A percentile compares a stretch with the other conserved stretches of the same genome.
Evolutionary conservation across 805 yeast genomes (phyloP).

Genomic region (Candida arabinofermentans): DNA sequence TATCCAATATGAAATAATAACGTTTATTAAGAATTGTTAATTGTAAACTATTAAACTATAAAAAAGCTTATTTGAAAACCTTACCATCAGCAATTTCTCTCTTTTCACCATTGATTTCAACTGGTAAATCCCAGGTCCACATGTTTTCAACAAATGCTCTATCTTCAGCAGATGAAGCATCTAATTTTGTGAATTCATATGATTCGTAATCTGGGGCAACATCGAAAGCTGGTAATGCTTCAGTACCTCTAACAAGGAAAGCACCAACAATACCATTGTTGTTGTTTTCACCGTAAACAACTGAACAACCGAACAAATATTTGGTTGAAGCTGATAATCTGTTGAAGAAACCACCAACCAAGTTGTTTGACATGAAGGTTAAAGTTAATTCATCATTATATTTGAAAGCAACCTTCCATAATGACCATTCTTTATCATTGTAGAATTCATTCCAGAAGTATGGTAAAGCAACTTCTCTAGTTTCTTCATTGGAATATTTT

Average conservation of each 20-base stretch:
- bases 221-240: constrained; percentile 82
- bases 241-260: constrained; percentile 94
- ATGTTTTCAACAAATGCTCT: constrained; percentile 79
- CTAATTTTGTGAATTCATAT: constrained; percentile 77
- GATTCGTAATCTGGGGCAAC: constrained; percentile 99
- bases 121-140: constrained; percentile 99
- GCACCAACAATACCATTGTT: constrained; percentile 96
- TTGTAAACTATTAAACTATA: background rate
- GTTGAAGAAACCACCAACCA: constrained; percentile 97
- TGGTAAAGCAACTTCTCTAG: constrained; percentile 90
- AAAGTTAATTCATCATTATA: constrained; percentile 96
- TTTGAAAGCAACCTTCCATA: constrained; percentile 94
- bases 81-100: constrained; percentile 96
- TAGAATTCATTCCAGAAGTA: constrained; percentile 95
- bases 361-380: constrained; percentile 97
- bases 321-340: constrained; percentile 89
- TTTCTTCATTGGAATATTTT: constrained; percentile 93
- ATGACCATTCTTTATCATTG: constrained; percentile 90
- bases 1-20: background rate
- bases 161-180: constrained; percentile 70
- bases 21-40: background rate
- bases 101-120: constrained; percentile 69
- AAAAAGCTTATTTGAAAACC: constrained; percentile 73
- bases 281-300: constrained; percentile 98
- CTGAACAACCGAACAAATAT: constrained; percentile 89